Conservation (phyloP, 148 eudicot genomes). For the Persicaria maculosa region DNA sequence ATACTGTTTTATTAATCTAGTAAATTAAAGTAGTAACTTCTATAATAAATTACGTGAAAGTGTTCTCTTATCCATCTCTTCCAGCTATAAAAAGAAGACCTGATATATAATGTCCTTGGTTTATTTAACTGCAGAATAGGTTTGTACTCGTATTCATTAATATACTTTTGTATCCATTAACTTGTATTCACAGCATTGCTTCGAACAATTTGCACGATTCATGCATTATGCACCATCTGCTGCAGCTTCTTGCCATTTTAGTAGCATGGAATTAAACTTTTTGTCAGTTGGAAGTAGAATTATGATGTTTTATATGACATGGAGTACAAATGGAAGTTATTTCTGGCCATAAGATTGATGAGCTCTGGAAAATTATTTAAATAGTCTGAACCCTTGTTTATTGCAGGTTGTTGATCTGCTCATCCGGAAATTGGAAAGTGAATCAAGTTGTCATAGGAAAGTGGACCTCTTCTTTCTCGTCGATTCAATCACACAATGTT, state of each 20-base stretch:
- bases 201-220: too few relatives aligned
- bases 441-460: constrained; percentile 64
- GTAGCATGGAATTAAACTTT: background rate
- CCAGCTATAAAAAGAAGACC: too few relatives aligned
- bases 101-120: too few relatives aligned
- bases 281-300: background rate
- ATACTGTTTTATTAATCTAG: too few relatives aligned
- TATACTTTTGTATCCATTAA: too few relatives aligned
- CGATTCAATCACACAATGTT: constrained; percentile 91
- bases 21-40: background rate
- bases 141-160: too few relatives aligned
- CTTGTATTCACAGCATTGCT: too few relatives aligned
- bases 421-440: constrained; percentile 66
- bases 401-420: constrained; percentile 84
- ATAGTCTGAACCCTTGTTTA: constrained; percentile 9
- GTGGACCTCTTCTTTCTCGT: constrained; percentile 89
- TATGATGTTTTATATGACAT: background rate
- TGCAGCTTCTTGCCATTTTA: too few relatives aligned
- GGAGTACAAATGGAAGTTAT: background rate
- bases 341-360: background rate
- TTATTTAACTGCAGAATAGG: too few relatives aligned
- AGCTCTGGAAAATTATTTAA: background rate
- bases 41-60: too few relatives aligned
- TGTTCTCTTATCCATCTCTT: background rate
- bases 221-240: too few relatives aligned